phyloP scores from a whole-genome alignment of 257 asterid genomes.

The Solanum pinnatisectum region DNA sequence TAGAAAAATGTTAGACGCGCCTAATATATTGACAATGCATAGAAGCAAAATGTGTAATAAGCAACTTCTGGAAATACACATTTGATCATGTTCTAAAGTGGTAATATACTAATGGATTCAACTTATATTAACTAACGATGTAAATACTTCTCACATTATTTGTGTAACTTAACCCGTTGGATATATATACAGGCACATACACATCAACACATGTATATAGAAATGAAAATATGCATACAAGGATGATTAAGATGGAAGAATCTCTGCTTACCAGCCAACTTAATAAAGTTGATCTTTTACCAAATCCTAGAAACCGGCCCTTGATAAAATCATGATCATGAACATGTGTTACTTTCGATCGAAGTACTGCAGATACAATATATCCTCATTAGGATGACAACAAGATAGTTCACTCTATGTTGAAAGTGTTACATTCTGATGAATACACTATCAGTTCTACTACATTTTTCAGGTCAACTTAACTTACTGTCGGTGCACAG shows the following conservation, averaged over 20 bases:
- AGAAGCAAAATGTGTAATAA: not conserved
- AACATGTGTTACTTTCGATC: not conserved
- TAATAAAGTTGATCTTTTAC: slow-evolving; percentile 21
- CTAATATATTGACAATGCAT: not conserved
- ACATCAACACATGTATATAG: not conserved
- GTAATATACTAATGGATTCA: not conserved
- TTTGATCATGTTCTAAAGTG: not conserved
- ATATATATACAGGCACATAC: not conserved
- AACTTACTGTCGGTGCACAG: not conserved
- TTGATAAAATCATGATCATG: slow-evolving; percentile 40
- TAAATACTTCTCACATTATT: not conserved
- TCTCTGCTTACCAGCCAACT: slow-evolving; percentile 46
- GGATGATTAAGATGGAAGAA: not conserved
- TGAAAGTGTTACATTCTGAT: not conserved
- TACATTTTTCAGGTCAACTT: not conserved
- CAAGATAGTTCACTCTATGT: not conserved
- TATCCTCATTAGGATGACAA: not conserved
- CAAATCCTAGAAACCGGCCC: slow-evolving; percentile 31
- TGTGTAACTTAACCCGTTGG: not conserved
- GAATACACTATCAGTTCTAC: not conserved
- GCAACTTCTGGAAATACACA: not conserved
- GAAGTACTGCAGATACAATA: not conserved
- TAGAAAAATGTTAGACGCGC: not conserved
- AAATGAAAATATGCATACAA: not conserved
- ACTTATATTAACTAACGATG: not conserved